Conservation (phyloP, 2,329 filamentous ascomycete genomes). For the Stemphylium lycopersici region DNA sequence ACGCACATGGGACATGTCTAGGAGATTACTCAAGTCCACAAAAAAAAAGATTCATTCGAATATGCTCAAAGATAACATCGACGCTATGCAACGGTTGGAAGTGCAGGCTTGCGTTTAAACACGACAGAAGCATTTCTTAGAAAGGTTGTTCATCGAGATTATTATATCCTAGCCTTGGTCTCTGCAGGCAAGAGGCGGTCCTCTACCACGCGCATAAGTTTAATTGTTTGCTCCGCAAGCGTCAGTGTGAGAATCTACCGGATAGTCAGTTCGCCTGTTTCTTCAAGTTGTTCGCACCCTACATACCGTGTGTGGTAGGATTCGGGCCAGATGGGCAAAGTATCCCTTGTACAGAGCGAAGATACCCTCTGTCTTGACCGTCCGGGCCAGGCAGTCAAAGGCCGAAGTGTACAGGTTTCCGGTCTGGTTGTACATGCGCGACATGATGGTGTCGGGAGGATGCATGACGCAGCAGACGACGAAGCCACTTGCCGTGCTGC, state of each 20-base stretch:
- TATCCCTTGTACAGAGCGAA: constrained; percentile 98
- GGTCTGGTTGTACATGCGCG: constrained; percentile 97
- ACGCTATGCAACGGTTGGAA: too few relatives aligned
- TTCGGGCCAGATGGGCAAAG: constrained; percentile 90
- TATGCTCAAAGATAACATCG: too few relatives aligned
- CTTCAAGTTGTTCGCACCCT: background rate
- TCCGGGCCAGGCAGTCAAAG: constrained; percentile 90
- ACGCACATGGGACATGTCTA: too few relatives aligned
- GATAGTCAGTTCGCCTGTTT: too few relatives aligned
- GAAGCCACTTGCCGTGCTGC: constrained; percentile 88
- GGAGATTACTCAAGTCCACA: too few relatives aligned
- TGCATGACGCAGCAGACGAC: constrained; percentile 99
- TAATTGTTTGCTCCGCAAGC: constrained; percentile 96
- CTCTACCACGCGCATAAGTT: constrained; percentile 83
- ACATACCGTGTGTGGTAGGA: constrained; percentile 84
- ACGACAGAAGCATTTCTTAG: background rate
- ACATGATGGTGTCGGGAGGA: constrained; percentile 98
- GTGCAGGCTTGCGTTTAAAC: too few relatives aligned
- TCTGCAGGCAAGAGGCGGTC: constrained; percentile 58
- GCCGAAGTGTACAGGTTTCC: constrained; percentile 95
- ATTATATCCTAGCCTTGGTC: constrained; percentile 55
- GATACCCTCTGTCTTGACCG: constrained; percentile 86
- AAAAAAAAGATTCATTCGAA: too few relatives aligned
- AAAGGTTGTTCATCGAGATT: background rate
- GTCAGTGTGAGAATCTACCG: constrained; percentile 82